phyloP scores from a whole-genome alignment of 768 basidiomycete species.

The Nidularia pulvinata region DNA sequence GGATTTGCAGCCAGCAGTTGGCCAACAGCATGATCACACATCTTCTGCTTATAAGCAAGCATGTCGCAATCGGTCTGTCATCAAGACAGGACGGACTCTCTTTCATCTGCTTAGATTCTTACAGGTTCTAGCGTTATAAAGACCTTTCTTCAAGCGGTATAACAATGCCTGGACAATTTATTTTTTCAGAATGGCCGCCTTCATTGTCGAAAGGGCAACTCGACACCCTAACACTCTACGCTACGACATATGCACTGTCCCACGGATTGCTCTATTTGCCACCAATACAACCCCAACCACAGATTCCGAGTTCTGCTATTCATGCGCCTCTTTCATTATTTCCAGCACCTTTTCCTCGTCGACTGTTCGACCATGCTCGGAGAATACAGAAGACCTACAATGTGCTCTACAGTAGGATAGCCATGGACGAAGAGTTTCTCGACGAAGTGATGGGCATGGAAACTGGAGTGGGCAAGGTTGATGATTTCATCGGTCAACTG shows the following conservation, averaged over 20 bases:
- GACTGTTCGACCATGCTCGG: conserved; percentile 64
- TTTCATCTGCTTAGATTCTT: background rate
- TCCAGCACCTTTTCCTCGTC: conserved; percentile 83
- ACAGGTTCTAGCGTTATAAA: background rate
- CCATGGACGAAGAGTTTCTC: conserved; percentile 77
- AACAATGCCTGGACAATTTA: conserved; percentile 28
- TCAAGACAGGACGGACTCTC: background rate
- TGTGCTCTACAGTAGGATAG: conserved; percentile 80
- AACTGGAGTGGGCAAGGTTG: conserved; percentile 76
- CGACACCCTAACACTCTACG: conserved; percentile 56
- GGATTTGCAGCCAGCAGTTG: background rate
- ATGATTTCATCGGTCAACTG: conserved; percentile 82
- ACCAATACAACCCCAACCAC: conserved; percentile 41
- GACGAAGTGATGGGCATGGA: conserved; percentile 84
- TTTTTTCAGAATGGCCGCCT: conserved; percentile 77
- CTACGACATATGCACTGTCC: conserved; percentile 83
- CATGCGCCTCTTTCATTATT: conserved; percentile 91
- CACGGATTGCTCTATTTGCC: conserved; percentile 88
- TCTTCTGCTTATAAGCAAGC: background rate
- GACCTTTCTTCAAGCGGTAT: background rate
- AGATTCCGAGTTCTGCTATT: conserved; percentile 68
- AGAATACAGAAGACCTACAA: conserved; percentile 81
- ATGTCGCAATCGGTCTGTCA: background rate
- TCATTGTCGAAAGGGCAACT: conserved; percentile 55
- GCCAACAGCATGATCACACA: background rate